These are phyloP conservation scores for Ustulina deusta DNA, from an alignment of 2,329 filamentous ascomycete species.

Conservation along the genomic window DNA sequence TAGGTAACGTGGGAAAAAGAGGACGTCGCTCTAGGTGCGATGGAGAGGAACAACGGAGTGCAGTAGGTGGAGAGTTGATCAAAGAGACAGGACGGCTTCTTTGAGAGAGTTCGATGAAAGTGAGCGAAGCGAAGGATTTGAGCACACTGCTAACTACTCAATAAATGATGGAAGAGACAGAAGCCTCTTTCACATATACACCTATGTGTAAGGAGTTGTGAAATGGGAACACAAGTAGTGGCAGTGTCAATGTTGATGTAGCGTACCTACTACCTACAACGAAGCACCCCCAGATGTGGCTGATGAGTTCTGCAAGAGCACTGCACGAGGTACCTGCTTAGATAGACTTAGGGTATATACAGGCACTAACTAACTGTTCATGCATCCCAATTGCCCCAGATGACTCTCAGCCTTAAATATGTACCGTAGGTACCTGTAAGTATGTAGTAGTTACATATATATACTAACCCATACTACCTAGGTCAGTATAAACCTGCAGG, in stretches of 20 bases:
- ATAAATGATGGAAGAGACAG: constrained; percentile 2
- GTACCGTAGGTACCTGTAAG: not conserved
- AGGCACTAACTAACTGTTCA: too few species aligned
- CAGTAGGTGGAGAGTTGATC: constrained; percentile 10
- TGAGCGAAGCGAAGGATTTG: not conserved
- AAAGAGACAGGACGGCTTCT: constrained; percentile 18
- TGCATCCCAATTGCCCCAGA: not conserved
- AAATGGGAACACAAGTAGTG: constrained; percentile 11
- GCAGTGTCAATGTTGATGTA: constrained; percentile 18
- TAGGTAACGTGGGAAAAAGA: constrained; percentile 1
- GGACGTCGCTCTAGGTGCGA: constrained; percentile 9
- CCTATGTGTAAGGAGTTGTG: too few species aligned
- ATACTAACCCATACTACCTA: not conserved
- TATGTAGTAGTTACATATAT: not conserved
- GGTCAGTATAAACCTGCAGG: too few species aligned
- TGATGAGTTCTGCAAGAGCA: not conserved
- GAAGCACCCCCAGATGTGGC: constrained; percentile 20
- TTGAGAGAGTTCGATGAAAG: not conserved
- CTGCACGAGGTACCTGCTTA: not conserved
- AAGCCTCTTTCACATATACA: not conserved
- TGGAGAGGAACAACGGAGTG: constrained; percentile 12
- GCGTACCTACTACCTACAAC: constrained; percentile 1
- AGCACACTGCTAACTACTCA: not conserved
- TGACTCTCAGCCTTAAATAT: not conserved
- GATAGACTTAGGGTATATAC: not conserved